Conservation (phyloP, 2,329 filamentous ascomycete genomes). For the Cladophialophora yegresii region DNA sequence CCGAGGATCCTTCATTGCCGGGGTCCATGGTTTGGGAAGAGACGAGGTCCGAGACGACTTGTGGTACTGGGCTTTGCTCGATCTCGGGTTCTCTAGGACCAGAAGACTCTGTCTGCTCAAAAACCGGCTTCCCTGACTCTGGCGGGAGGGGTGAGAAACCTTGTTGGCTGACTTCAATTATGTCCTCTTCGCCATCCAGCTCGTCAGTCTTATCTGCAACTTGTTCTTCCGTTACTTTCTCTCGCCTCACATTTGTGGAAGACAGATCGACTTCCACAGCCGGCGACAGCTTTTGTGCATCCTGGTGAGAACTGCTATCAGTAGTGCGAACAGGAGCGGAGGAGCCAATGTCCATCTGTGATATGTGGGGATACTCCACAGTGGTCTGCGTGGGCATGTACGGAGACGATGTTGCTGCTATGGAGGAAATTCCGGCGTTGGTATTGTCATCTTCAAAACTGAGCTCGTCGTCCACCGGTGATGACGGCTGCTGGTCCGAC, state of each 20-base stretch:
- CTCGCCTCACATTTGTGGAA: constrained; percentile 17
- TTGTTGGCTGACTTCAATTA: constrained; percentile 1
- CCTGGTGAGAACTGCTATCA: constrained; percentile 35
- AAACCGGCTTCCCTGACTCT: background rate
- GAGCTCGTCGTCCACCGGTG: constrained; percentile 5
- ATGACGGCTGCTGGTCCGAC: constrained; percentile 9
- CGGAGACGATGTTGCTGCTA: constrained; percentile 24
- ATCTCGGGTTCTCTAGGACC: background rate
- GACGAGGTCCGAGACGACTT: background rate
- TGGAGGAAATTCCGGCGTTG: background rate
- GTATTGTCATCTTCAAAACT: background rate
- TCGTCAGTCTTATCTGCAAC: background rate
- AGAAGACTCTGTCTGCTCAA: background rate
- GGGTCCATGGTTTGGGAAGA: constrained; percentile 1
- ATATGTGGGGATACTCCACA: constrained; percentile 36
- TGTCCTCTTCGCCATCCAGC: constrained; percentile 4
- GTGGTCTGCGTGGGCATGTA: constrained; percentile 31
- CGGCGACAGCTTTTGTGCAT: constrained; percentile 34
- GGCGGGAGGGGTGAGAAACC: background rate
- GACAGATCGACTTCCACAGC: constrained; percentile 23
- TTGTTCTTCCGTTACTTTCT: background rate
- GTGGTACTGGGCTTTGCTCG: background rate
- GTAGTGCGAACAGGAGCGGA: constrained; percentile 16
- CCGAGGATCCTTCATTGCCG: constrained; percentile 9
- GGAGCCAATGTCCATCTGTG: constrained; percentile 31